Evolutionary conservation across 2,329 filamentous ascomycete genomes (phyloP).

Genomic region (Aureobasidium sp.): DNA sequence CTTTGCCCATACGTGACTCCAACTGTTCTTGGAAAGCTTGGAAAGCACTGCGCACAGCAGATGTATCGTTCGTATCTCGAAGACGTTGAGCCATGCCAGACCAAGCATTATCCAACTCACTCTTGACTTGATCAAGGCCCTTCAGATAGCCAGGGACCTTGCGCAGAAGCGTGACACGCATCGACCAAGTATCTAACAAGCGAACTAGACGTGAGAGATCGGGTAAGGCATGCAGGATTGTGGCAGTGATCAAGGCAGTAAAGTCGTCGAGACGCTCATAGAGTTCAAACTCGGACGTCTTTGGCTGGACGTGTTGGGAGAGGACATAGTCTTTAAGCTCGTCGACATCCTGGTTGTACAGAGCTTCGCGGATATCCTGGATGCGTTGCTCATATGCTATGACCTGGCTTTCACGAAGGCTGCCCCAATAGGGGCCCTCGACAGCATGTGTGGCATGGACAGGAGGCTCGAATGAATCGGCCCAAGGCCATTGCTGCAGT

Average conservation of each 20-base stretch:
- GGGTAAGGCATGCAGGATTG: conserved; percentile 81
- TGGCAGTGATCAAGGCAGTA: conserved; percentile 82
- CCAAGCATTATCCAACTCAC: conserved; percentile 61
- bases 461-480: conserved; percentile 40
- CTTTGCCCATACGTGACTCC: conserved; percentile 58
- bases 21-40: conserved; percentile 56
- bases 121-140: conserved; percentile 57
- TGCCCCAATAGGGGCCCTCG: conserved; percentile 56
- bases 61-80: conserved; percentile 29
- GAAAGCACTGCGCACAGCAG: conserved; percentile 33
- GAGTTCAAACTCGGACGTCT: conserved; percentile 26
- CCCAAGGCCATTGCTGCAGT: conserved; percentile 56
- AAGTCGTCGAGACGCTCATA: conserved; percentile 66
- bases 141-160: conserved; percentile 63
- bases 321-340: conserved; percentile 86
- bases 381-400: conserved; percentile 63
- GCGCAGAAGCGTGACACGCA: conserved; percentile 66
- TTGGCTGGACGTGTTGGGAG: conserved; percentile 60
- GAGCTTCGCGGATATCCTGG: conserved; percentile 61
- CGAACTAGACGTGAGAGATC: conserved; percentile 66
- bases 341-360: conserved; percentile 68
- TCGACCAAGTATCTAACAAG: conserved; percentile 70
- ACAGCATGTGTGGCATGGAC: conserved; percentile 22
- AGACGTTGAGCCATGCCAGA: conserved; percentile 42
- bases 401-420: conserved; percentile 59